Base-by-base conservation (phyloP, 2,329 filamentous ascomycete genomes). In the Blastomyces percursus region DNA sequence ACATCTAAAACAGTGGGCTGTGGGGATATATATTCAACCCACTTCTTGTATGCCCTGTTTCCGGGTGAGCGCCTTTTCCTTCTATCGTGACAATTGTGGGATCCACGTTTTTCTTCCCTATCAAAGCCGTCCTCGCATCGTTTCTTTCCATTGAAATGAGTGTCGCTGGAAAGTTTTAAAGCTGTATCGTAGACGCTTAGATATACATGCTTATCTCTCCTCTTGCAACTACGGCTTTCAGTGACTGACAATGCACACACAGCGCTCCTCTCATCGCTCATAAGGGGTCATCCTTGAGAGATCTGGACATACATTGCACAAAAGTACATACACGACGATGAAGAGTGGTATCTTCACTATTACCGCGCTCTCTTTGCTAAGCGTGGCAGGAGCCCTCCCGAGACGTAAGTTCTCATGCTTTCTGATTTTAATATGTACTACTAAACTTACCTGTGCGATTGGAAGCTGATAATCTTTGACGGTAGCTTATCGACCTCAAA, bases 361-460 rank as follows among this genome's bases (percentile, higher is more conserved):
- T 62, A 71, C 74, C 59, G 68, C 76, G 44, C 62, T 76, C 59
- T 70, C 75, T 58, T 68, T 82, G 64, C 68, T 79, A 52, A 71
- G 72, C 63, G 71, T 79, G 61, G 75, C 73, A 48, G 71, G 71
- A 64, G 78, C 78, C 52, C 78, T 79, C 66, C 80, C 76, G 27
- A 71, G 71, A 61, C 59, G 72, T 74, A 71, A 59, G 69, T 65
- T 55, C 64, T 65, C 24, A 44, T 12, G 14, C 44, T 24, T 24
- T 51, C 21, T 44, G 30, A 14, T 61, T 40, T 6, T 40, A 21
- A 50, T 55, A 11, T 9, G 14, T 38, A 35, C 32, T 12, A 14
- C n/a, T 38, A 42, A 27, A 40, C 14, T 7, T n/a, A 24, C 6
- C 2, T 3, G 12, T 42, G 35, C n/a, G 7, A 42, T 57, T 42